Percentiles rank a stretch among this genome's conserved stretches.
phyloP scores from a whole-genome alignment of 2,329 filamentous ascomycete species.

The Helotiales sp. region DNA sequence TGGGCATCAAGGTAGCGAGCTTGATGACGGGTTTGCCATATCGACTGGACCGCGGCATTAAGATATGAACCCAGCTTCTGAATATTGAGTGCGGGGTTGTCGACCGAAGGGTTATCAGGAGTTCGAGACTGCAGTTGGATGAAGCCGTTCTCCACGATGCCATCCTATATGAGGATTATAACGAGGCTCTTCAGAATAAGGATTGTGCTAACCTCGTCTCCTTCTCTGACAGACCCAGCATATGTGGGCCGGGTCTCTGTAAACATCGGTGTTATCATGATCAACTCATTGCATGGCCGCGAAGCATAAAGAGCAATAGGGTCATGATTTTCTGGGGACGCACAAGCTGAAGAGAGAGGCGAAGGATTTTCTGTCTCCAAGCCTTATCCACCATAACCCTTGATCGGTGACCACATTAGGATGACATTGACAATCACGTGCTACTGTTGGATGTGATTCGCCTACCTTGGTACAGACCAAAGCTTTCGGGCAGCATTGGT shows the following conservation, averaged over 20 bases:
- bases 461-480: too few species aligned
- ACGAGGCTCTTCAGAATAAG: not conserved
- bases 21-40: slow-evolving; percentile 8
- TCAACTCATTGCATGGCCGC: not conserved
- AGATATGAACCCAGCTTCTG: slow-evolving; percentile 4
- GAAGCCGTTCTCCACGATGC: not conserved
- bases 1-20: slow-evolving; percentile 7
- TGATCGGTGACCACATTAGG: not conserved
- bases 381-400: not conserved
- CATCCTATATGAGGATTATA: not conserved
- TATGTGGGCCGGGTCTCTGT: not conserved
- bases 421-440: not conserved
- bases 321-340: too few species aligned
- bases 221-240: not conserved
- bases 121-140: slow-evolving; percentile 4
- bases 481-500: not conserved
- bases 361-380: not conserved
- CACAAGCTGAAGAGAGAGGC: too few species aligned
- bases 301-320: not conserved
- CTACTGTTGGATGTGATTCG: not conserved
- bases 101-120: slow-evolving; percentile 3
- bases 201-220: not conserved
- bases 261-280: not conserved
- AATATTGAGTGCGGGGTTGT: slow-evolving; percentile 4
- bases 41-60: slow-evolving; percentile 8